These are phyloP conservation scores for Peronospora destructor DNA, from an alignment of 352 stramenopile genomes.

Conservation along the genomic window DNA sequence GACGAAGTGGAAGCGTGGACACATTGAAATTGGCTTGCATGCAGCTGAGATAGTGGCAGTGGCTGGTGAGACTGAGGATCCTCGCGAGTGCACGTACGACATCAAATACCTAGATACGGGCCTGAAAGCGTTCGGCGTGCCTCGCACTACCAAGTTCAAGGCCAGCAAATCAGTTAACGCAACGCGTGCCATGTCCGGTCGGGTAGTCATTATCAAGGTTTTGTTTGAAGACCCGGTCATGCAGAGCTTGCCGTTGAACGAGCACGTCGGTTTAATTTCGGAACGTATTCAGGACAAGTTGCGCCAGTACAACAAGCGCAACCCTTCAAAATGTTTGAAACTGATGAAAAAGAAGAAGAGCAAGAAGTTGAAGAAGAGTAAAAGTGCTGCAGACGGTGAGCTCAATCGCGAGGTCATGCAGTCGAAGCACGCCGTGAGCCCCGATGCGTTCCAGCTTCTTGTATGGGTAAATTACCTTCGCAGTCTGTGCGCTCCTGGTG, in stretches of 20 bases:
- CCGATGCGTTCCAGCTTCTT: slow-evolving; percentile 87
- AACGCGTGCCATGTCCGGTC: slow-evolving; percentile 69
- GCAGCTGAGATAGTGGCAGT: slow-evolving; percentile 62
- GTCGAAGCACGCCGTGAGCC: slow-evolving; percentile 64
- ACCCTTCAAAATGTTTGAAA: slow-evolving; percentile 66
- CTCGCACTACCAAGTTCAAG: slow-evolving; percentile 75
- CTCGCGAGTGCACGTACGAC: slow-evolving; percentile 73
- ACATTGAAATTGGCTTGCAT: slow-evolving; percentile 72
- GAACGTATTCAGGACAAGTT: slow-evolving; percentile 83
- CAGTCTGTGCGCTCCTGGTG: slow-evolving; percentile 93
- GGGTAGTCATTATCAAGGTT: slow-evolving; percentile 75
- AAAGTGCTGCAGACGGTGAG: slow-evolving; percentile 30
- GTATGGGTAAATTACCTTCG: slow-evolving; percentile 98
- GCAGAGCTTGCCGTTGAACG: slow-evolving; percentile 75
- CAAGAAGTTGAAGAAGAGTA: slow-evolving; percentile 74
- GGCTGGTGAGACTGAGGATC: slow-evolving; percentile 55
- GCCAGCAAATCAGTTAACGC: slow-evolving; percentile 51
- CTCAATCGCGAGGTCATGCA: slow-evolving; percentile 70
- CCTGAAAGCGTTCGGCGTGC: slow-evolving; percentile 69
- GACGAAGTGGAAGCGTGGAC: slow-evolving; percentile 83
- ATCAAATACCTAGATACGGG: slow-evolving; percentile 84
- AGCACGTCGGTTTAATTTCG: slow-evolving; percentile 83
- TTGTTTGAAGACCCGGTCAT: slow-evolving; percentile 77
- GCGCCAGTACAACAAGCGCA: slow-evolving; percentile 66
- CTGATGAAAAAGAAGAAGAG: slow-evolving; percentile 51